phyloP scores from a whole-genome alignment of 345 rosid species.

The Theobroma cacao region DNA sequence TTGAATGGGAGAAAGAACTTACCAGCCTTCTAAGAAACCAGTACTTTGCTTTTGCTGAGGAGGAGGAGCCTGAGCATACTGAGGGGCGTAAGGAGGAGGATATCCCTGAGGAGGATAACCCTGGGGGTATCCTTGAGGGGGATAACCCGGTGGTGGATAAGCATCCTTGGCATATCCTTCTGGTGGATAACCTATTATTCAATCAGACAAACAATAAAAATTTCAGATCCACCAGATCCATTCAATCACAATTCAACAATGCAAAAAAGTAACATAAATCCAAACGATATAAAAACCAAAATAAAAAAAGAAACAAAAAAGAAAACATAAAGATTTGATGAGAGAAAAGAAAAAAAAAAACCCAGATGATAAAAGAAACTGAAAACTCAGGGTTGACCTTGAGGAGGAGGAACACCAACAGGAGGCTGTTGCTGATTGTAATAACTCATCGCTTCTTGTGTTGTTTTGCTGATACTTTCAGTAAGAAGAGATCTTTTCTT shows the following conservation, averaged over 20 bases:
- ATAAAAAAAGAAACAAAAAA: no score
- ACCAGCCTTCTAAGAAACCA: slow-evolving; percentile 85
- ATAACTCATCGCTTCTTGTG: slow-evolving; percentile 54
- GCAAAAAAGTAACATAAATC: background rate
- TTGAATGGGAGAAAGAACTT: background rate
- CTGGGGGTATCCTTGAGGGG: slow-evolving; percentile 48
- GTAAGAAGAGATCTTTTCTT: background rate
- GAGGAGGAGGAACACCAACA: slow-evolving; percentile 91
- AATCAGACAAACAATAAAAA: background rate
- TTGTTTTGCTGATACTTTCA: background rate
- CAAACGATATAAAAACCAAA: background rate
- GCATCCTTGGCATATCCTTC: slow-evolving; percentile 82
- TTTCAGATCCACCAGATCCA: slow-evolving; percentile 22
- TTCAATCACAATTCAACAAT: background rate
- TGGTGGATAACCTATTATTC: slow-evolving; percentile 71
- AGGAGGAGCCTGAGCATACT: slow-evolving; percentile 65
- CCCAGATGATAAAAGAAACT: background rate
- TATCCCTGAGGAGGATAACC: slow-evolving; percentile 62
- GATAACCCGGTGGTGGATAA: slow-evolving; percentile 72
- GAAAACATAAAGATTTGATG: no score
- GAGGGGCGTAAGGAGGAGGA: slow-evolving; percentile 79
- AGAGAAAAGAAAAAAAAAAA: no score
- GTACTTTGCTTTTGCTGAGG: slow-evolving; percentile 40
- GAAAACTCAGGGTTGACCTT: slow-evolving; percentile 41
- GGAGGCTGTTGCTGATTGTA: slow-evolving; percentile 86